Evolutionary conservation across 2,329 filamentous ascomycete genomes (phyloP).

Genomic region (Pestalotiopsis sp.): DNA sequence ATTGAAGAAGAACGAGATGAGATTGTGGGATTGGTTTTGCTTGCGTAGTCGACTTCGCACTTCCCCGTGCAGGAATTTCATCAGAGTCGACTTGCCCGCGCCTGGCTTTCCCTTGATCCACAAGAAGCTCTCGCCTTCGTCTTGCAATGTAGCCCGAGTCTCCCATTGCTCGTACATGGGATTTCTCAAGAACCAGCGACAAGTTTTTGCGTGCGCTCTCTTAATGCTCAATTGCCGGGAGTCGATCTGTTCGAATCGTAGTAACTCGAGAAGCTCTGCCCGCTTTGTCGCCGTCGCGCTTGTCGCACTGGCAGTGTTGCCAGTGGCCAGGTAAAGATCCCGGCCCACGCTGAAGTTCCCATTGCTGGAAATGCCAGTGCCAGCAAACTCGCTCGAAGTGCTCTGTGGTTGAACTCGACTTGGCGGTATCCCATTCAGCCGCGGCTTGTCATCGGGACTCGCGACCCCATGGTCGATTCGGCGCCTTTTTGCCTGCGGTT

Average conservation of each 20-base stretch:
- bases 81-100: slow-evolving; percentile 10
- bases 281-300: background rate
- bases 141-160: background rate
- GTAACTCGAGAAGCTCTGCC: slow-evolving; percentile 13
- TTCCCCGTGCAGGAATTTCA: background rate
- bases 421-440: background rate
- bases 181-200: slow-evolving; percentile 20
- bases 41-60: background rate
- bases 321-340: background rate
- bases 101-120: slow-evolving; percentile 12
- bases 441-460: too few relatives aligned
- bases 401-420: background rate
- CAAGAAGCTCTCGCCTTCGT: background rate
- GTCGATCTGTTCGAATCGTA: slow-evolving; percentile 19
- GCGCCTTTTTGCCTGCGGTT: background rate
- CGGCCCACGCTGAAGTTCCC: background rate
- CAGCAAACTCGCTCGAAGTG: background rate
- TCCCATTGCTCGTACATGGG: slow-evolving; percentile 18
- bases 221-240: slow-evolving; percentile 16
- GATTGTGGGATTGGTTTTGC: background rate
- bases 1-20: slow-evolving; percentile 51
- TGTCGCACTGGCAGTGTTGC: background rate
- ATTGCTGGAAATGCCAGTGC: background rate
- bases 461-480: background rate
- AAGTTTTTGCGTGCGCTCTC: slow-evolving; percentile 19